Evolutionary conservation across 2,329 filamentous ascomycete genomes (phyloP).

Genomic region (Xylaria polymorpha): DNA sequence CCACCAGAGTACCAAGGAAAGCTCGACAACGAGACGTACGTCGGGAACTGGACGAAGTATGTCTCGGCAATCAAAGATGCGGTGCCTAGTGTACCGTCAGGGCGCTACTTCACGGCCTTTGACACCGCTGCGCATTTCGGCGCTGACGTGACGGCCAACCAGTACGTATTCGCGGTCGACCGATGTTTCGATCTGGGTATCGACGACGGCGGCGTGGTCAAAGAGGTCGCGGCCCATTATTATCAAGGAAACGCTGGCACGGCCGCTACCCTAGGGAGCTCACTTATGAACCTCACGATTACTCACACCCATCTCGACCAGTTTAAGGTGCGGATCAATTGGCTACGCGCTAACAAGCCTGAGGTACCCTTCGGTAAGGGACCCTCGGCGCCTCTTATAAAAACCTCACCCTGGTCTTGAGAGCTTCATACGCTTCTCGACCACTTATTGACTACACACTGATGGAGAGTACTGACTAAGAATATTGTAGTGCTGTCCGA

Average conservation of each 20-base stretch:
- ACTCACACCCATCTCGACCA: slow-evolving; percentile 49
- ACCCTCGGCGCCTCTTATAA: background rate
- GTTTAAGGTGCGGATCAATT: slow-evolving; percentile 48
- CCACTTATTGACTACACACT: background rate
- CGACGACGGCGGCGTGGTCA: slow-evolving; percentile 48
- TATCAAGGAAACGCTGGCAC: slow-evolving; percentile 51
- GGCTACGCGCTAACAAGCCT: slow-evolving; percentile 49
- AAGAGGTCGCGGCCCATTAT: slow-evolving; percentile 54
- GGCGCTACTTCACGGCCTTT: slow-evolving; percentile 53
- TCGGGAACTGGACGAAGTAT: slow-evolving; percentile 52
- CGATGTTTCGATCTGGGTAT: slow-evolving; percentile 51
- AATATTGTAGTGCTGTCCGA: slow-evolving; percentile 48
- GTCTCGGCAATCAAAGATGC: slow-evolving; percentile 47
- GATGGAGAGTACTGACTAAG: slow-evolving; percentile 10
- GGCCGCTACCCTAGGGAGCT: slow-evolving; percentile 46
- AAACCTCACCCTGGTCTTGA: background rate
- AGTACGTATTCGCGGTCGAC: slow-evolving; percentile 47
- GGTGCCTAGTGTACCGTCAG: slow-evolving; percentile 43
- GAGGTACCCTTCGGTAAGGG: slow-evolving; percentile 47
- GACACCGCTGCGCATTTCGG: slow-evolving; percentile 50
- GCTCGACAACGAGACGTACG: slow-evolving; percentile 51
- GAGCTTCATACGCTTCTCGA: background rate
- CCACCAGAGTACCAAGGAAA: slow-evolving; percentile 52
- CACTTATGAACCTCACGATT: slow-evolving; percentile 48
- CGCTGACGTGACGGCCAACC: slow-evolving; percentile 36